Evolutionary conservation across 768 basidiomycete genomes (phyloP), one percentile per base, ranked within the genome.

Genomic region (Hortiboletus flavorubellus): DNA sequence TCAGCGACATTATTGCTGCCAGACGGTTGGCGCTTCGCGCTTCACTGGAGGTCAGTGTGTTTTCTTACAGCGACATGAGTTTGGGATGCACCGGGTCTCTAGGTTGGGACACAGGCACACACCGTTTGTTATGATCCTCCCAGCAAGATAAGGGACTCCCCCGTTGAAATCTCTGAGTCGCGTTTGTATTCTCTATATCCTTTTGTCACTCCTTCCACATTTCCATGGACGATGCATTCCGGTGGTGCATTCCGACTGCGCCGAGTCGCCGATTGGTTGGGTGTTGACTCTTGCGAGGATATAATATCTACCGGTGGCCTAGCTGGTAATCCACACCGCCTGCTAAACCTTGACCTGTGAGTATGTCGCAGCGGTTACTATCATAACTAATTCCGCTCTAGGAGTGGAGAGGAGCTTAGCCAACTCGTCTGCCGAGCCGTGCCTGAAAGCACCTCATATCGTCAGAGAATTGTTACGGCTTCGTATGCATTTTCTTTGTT

Each of bases 181-280:
- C 66, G 70, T 31, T 64, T 64, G 16, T 89, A 87, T 65, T 79
- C 85, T n/a, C 59, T 88, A 38, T 91, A 84, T 67, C 89, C 89
- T 0, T 88, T 88, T 63, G 60, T 80, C 7, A 71, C 81, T 1
- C 73, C 80, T 11, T 79, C 75, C 15, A 64, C 78, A 10, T 66
- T 80, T 37, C 77, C 79, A 8, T 83, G 81, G 76, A 78, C 73
- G 38, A 71, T 76, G 59, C 71, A 70, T 21, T 57, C 74, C 10
- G 72, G 72, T 38, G 72, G 73, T 54, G 70, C 77, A 29, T 87
- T 86, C 64, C 78, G 89, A 46, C 64, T 87, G 44, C 79, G 87
- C 45, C 77, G 80, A 46, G 80, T 89, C 14, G 79, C 78, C 12
- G 80, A 86, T 61, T 88, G 82, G 83, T 75, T 86, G 37, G 71